Percentiles rank a stretch among this genome's conserved stretches.
Conservation (phyloP, 352 stramenopile species). For the Phytophthora pinifolia region DNA sequence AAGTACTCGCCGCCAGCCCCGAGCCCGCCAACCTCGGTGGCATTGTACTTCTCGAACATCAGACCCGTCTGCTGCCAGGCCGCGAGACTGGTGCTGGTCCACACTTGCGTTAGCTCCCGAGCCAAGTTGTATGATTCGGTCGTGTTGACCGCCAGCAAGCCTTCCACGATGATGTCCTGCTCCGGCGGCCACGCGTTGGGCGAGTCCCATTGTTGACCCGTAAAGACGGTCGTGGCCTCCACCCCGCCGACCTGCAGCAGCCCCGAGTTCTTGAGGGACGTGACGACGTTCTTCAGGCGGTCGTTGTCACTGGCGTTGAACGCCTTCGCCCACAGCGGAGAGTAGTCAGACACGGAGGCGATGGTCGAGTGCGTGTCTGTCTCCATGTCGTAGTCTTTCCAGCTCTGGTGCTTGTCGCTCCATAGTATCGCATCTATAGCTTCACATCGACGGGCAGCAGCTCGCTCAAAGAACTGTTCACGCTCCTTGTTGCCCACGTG, state of each 20-base stretch:
- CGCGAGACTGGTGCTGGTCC: conserved; percentile 58
- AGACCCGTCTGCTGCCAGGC: conserved; percentile 70
- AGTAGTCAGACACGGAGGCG: conserved; percentile 69
- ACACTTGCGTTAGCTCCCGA: conserved; percentile 53
- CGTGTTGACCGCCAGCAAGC: conserved; percentile 56
- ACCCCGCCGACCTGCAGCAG: conserved; percentile 69
- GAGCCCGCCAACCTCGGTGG: conserved; percentile 56
- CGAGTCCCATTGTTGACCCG: conserved; percentile 87
- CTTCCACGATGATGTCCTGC: conserved; percentile 83
- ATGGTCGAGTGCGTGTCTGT: conserved; percentile 43
- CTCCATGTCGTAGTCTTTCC: conserved; percentile 78
- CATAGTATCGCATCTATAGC: conserved; percentile 79
- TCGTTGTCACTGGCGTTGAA: conserved; percentile 48
- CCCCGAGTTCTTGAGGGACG: conserved; percentile 52
- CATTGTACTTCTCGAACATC: conserved; percentile 92
- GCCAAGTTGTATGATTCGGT: conserved; percentile 52
- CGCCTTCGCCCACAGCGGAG: conserved; percentile 75
- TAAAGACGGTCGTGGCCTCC: conserved; percentile 65
- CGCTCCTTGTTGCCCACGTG: conserved; percentile 44
- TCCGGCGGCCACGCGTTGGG: conserved; percentile 87
- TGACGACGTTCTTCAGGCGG: conserved; percentile 49
- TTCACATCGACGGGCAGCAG: conserved; percentile 37
- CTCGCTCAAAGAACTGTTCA: conserved; percentile 45
- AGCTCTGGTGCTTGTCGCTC: conserved; percentile 50
- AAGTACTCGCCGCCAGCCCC: conserved; percentile 88